Evolutionary conservation across 805 yeast genomes (phyloP).

Genomic region (Starmerella stigmatis): DNA sequence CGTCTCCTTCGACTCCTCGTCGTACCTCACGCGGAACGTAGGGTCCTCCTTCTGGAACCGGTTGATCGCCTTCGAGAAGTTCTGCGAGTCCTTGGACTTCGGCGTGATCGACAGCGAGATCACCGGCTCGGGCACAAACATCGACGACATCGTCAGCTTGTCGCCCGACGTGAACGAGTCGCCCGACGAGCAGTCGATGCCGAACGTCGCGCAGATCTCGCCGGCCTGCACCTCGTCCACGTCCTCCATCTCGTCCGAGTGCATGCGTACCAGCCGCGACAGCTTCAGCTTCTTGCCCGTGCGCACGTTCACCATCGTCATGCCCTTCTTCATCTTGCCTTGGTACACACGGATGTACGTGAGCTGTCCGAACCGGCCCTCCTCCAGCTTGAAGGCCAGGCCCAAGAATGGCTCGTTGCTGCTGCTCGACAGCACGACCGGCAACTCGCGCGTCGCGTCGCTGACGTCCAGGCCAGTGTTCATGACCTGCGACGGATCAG

Average conservation of each 20-base stretch:
- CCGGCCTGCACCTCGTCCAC: conserved; percentile 93
- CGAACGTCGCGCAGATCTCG: conserved; percentile 98
- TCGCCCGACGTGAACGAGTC: conserved; percentile 89
- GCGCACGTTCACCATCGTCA: conserved; percentile 76
- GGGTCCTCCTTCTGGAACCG: conserved; percentile 99
- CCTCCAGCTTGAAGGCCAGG: conserved; percentile 97
- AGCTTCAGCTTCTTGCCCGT: conserved; percentile 89
- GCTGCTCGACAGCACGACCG: conserved; percentile 66
- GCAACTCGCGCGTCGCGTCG: conserved; percentile 44
- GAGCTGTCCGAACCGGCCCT: conserved; percentile 94
- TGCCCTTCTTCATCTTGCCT: conserved; percentile 86
- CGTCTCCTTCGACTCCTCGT: conserved; percentile 85
- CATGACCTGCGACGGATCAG: conserved; percentile 86
- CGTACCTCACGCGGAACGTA: conserved; percentile 86
- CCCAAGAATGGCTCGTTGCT: conserved; percentile 78
- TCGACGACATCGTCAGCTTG: conserved; percentile 84
- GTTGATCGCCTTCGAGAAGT: conserved; percentile 93
- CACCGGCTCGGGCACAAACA: conserved; percentile 98
- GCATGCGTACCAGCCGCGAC: conserved; percentile 93
- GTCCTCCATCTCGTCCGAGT: conserved; percentile 98
- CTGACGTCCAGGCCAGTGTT: conserved; percentile 76
- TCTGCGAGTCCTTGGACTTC: conserved; percentile 71
- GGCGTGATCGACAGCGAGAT: conserved; percentile 87
- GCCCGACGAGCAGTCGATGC: conserved; percentile 98
- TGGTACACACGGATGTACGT: conserved; percentile 96